Conservation (phyloP, 805 yeast species). For the Schwanniomyces sp. region DNA sequence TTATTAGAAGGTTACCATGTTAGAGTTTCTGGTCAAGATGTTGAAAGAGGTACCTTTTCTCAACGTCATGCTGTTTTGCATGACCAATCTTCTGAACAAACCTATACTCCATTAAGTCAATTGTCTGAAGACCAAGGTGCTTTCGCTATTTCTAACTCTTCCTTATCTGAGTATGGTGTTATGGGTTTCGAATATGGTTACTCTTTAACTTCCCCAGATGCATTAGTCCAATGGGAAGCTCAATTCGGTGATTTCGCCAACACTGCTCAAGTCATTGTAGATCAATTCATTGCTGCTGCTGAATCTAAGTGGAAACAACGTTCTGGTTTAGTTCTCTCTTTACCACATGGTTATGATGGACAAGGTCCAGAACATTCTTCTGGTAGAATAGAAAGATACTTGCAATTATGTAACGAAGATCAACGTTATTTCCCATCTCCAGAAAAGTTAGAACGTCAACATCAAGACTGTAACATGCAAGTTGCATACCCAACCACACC, state of each 20-base stretch:
- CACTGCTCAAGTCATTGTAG: constrained; percentile 97
- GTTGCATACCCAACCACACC: constrained; percentile 98
- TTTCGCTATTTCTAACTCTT: constrained; percentile 88
- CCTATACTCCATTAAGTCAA: constrained; percentile 83
- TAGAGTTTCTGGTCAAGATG: constrained; percentile 98
- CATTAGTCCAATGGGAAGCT: constrained; percentile 98
- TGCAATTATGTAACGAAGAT: constrained; percentile 95
- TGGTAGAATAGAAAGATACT: constrained; percentile 94
- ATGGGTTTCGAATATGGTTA: constrained; percentile 99
- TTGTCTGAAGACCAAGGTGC: constrained; percentile 80
- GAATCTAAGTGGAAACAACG: constrained; percentile 99
- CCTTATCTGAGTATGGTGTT: constrained; percentile 97
- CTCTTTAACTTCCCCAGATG: constrained; percentile 95
- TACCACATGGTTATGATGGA: constrained; percentile 99
- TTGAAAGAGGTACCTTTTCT: constrained; percentile 99
- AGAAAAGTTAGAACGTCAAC: constrained; percentile 91
- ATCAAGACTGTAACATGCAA: constrained; percentile 98
- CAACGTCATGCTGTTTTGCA: constrained; percentile 99
- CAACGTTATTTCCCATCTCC: constrained; percentile 89
- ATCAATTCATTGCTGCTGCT: constrained; percentile 95
- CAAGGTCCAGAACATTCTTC: constrained; percentile 99
- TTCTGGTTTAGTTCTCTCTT: constrained; percentile 89
- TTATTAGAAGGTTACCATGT: constrained; percentile 93
- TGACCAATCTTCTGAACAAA: constrained; percentile 84
- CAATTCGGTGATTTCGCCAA: constrained; percentile 99